Evolutionary conservation across 768 basidiomycete genomes (phyloP).

Genomic region (Suillus americanus): DNA sequence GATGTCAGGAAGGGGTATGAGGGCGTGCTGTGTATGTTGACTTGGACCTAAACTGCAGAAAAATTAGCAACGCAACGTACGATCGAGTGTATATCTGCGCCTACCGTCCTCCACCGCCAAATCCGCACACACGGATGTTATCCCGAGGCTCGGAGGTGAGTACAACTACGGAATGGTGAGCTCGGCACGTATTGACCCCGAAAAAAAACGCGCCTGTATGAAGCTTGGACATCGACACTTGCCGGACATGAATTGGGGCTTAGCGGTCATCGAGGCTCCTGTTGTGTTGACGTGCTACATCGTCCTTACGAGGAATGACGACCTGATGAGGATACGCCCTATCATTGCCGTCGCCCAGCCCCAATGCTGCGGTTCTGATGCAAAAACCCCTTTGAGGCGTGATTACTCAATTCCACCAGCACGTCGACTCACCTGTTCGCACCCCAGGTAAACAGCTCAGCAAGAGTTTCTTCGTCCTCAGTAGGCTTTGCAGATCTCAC

Average conservation of each 20-base stretch:
- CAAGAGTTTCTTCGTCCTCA: slow-evolving; percentile 30
- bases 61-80: slow-evolving; percentile 1
- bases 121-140: slow-evolving; percentile 86
- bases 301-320: slow-evolving; percentile 35
- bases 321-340: slow-evolving; percentile 79
- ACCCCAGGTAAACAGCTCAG: slow-evolving; percentile 88
- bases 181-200: neutral
- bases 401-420: neutral
- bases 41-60: slow-evolving; percentile 62
- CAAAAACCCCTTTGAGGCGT: neutral
- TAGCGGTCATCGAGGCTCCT: slow-evolving; percentile 49
- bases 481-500: slow-evolving; percentile 69
- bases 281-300: slow-evolving; percentile 11
- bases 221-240: slow-evolving; percentile 81
- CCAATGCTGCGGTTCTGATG: slow-evolving; percentile 82
- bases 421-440: slow-evolving; percentile 55
- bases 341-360: slow-evolving; percentile 78
- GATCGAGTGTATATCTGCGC: slow-evolving; percentile 18
- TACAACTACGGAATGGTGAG: slow-evolving; percentile 35
- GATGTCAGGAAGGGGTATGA: slow-evolving; percentile 55
- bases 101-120: slow-evolving; percentile 83
- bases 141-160: slow-evolving; percentile 72
- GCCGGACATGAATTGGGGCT: slow-evolving; percentile 57
- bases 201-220: slow-evolving; percentile 69
- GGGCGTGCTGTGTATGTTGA: slow-evolving; percentile 76